Base-by-base conservation (phyloP, 1,284 basidiomycete genomes). In the Ustilago trichophora region DNA sequence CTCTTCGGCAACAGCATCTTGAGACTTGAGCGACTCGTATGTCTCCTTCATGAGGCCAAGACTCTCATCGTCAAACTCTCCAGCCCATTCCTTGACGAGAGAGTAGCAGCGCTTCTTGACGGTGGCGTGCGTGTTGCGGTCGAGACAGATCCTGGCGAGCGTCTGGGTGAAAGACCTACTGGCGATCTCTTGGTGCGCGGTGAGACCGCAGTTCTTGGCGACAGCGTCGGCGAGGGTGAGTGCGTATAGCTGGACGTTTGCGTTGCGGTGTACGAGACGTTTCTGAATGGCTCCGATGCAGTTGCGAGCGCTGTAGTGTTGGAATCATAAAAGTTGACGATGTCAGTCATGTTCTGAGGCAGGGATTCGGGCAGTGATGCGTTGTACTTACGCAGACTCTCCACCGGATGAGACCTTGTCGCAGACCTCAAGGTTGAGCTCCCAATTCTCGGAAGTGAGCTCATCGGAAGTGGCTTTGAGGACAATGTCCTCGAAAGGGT, bases 401-500 rank as follows among this genome's bases (percentile, higher is more conserved):
- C 91, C 90, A 64, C 97, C 93, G 11, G 93, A 91, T 11, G 87
- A 85, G 5, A 98, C 92, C 83, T 96, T 96, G 84, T 98, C 96
- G 80, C 93, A 97, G n/a, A 98, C 84, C 76, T 92, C 92, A 46
- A 98, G 83, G 66, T 96, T 93, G 57, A 93, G 85, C 82, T 94
- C 93, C 95, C 95, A 98, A 82, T 97, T 92, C 84, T 97, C 95
- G 56, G 87, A 86, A 2, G 93, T 94, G 52, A 94, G 85, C 82
- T 92, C 93, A 86, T 97, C 94, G 82, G 94, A 92, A 15, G 94
- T 97, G 24, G 94, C 91, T 84, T 95, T 93, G 75, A 83, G 91
- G 82, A 98, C 91, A 73, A 94, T 87, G 46, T 97, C 94, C 78
- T 98, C 94, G 84, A 95, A 98, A 11, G 92, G 87, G 78, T 92